Evolutionary conservation across 768 basidiomycete species (phyloP).

Genomic region (Boletus pseudo-olivaceus): DNA sequence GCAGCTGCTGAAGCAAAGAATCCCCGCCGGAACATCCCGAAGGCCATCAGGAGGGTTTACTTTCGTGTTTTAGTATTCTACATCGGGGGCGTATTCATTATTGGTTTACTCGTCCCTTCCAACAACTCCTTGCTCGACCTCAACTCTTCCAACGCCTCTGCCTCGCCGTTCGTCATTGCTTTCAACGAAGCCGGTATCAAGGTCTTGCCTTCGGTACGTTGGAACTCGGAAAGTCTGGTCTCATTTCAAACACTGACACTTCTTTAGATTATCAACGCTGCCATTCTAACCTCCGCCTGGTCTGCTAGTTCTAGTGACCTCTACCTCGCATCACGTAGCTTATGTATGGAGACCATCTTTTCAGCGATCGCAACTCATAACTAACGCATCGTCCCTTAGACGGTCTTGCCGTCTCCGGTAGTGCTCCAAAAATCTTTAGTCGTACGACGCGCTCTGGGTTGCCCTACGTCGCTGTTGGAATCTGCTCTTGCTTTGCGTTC

Average conservation of each 20-base stretch:
- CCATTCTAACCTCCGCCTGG: conserved; percentile 44
- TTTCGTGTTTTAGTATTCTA: conserved; percentile 38
- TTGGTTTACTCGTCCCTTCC: conserved; percentile 49
- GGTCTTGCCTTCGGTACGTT: conserved; percentile 45
- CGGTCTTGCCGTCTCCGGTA: conserved; percentile 49
- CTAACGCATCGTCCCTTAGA: conserved; percentile 36
- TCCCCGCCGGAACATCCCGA: conserved; percentile 43
- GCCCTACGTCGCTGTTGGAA: conserved; percentile 40
- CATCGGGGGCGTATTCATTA: conserved; percentile 41
- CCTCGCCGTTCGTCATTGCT: conserved; percentile 58
- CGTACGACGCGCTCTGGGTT: conserved; percentile 39
- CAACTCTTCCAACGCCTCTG: conserved; percentile 37
- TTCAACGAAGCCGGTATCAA: conserved; percentile 55
- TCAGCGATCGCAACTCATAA: background rate
- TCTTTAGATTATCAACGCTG: conserved; percentile 34
- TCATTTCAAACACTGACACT: background rate
- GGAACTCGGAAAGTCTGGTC: background rate
- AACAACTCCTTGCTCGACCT: conserved; percentile 41
- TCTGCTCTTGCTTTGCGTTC: conserved; percentile 32
- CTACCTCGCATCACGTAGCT: conserved; percentile 37
- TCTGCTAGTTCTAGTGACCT: conserved; percentile 40
- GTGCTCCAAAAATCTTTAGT: conserved; percentile 52
- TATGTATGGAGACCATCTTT: conserved; percentile 26
- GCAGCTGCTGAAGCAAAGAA: conserved; percentile 50
- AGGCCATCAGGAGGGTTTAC: conserved; percentile 44